A percentile compares a stretch with the other conserved stretches of the same genome.
phyloP scores from a whole-genome alignment of 441 rosid species.

The Euphorbia corollata region DNA sequence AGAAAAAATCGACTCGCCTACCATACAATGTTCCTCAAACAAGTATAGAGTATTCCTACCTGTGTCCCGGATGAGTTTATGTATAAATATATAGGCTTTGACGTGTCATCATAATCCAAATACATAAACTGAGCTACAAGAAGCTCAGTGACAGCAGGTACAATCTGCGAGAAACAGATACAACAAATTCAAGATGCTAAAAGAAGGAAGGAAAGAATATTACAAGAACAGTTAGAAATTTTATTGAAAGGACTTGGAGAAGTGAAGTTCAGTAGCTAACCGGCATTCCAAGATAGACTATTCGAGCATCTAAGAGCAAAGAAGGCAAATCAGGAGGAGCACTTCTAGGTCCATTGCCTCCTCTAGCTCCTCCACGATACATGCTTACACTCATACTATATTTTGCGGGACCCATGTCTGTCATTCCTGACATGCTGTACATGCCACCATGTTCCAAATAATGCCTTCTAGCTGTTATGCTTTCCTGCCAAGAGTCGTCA shows the following conservation, averaged over 20 bases:
- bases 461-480: slow-evolving; percentile 58
- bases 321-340: slow-evolving; percentile 94
- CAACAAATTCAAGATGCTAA: slow-evolving; percentile 15
- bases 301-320: slow-evolving; percentile 75
- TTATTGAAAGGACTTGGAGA: not conserved
- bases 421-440: slow-evolving; percentile 46
- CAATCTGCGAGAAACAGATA: slow-evolving; percentile 44
- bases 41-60: slow-evolving; percentile 42
- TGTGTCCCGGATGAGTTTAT: slow-evolving; percentile 80
- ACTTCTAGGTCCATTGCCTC: slow-evolving; percentile 41
- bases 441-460: slow-evolving; percentile 60
- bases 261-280: slow-evolving; percentile 32
- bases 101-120: slow-evolving; percentile 56
- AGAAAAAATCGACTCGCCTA: not conserved
- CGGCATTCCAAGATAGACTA: slow-evolving; percentile 80
- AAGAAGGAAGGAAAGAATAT: slow-evolving; percentile 13
- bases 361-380: slow-evolving; percentile 56
- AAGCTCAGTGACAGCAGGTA: slow-evolving; percentile 77
- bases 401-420: slow-evolving; percentile 39
- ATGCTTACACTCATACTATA: slow-evolving; percentile 67
- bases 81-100: slow-evolving; percentile 72
- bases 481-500: slow-evolving; percentile 42
- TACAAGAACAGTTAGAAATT: not conserved
- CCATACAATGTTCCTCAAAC: not conserved
- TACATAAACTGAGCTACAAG: slow-evolving; percentile 73